Conservation (phyloP, 1,139 yeast species). For the Saccharomyces hybrid region DNA sequence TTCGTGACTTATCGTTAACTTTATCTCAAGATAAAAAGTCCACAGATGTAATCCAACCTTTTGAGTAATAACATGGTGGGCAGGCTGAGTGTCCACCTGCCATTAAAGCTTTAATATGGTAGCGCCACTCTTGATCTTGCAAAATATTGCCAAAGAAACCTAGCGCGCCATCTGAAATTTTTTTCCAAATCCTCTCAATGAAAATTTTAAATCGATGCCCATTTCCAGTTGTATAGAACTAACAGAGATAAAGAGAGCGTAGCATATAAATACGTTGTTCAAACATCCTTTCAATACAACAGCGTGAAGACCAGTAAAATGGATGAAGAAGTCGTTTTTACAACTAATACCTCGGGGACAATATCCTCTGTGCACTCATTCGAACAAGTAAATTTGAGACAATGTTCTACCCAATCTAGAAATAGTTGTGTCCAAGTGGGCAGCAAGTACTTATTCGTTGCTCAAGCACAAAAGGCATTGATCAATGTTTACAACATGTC, state of each 20-base stretch:
- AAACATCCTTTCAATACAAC: neutral
- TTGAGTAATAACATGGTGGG: too few species aligned
- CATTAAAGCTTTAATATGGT: neutral
- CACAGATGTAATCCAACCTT: neutral
- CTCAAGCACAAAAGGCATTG: conserved; percentile 62
- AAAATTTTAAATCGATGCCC: conserved; percentile 1
- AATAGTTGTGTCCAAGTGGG: conserved; percentile 38
- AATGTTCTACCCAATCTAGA: conserved; percentile 33
- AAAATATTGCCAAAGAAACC: neutral
- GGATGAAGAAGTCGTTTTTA: conserved; percentile 31
- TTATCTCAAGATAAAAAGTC: too few species aligned
- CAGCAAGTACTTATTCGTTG: conserved; percentile 47
- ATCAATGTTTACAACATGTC: conserved; percentile 68
- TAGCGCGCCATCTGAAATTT: neutral
- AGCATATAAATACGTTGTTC: neutral
- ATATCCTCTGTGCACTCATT: conserved; percentile 26
- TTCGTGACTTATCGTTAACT: too few species aligned
- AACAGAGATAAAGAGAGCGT: too few species aligned
- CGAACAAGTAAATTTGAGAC: conserved; percentile 28
- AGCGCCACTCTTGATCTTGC: neutral
- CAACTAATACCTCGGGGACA: conserved; percentile 25
- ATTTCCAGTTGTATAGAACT: neutral
- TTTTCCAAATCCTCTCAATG: neutral
- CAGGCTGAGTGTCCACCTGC: neutral
- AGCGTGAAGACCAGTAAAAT: conserved; percentile 8